A percentile compares a stretch with the other conserved stretches of the same genome.
phyloP scores from a whole-genome alignment of 2,329 filamentous ascomycete species.

The Sarocladium oryzae region DNA sequence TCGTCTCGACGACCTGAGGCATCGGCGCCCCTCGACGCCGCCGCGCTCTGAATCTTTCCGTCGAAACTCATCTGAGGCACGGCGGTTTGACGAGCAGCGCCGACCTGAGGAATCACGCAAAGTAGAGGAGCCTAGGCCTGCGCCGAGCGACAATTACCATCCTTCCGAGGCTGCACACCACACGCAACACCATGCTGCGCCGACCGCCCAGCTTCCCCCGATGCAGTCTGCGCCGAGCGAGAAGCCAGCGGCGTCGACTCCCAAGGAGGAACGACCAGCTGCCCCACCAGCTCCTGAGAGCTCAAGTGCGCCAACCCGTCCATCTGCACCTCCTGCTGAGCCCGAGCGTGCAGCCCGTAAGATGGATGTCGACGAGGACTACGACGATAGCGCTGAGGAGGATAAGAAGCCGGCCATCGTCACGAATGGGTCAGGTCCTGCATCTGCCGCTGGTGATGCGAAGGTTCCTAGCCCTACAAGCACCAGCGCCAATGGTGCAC shows the following conservation, averaged over 20 bases:
- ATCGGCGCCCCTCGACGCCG: slow-evolving; percentile 72
- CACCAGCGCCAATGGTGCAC: slow-evolving; percentile 38
- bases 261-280: slow-evolving; percentile 55
- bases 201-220: slow-evolving; percentile 47
- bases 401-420: slow-evolving; percentile 54
- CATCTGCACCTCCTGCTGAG: slow-evolving; percentile 52
- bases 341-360: slow-evolving; percentile 79
- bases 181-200: slow-evolving; percentile 36
- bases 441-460: slow-evolving; percentile 42
- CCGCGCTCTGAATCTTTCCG: slow-evolving; percentile 53
- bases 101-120: slow-evolving; percentile 52
- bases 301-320: slow-evolving; percentile 13
- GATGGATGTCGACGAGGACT: slow-evolving; percentile 96
- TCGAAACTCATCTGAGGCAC: slow-evolving; percentile 69
- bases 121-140: slow-evolving; percentile 56
- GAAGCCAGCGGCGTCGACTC: slow-evolving; percentile 24
- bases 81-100: slow-evolving; percentile 58
- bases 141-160: slow-evolving; percentile 68
- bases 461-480: slow-evolving; percentile 45
- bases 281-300: slow-evolving; percentile 27
- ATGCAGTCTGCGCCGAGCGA: slow-evolving; percentile 54
- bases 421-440: slow-evolving; percentile 38
- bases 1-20: slow-evolving; percentile 76
- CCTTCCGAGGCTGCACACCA: slow-evolving; percentile 91
- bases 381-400: slow-evolving; percentile 90